These are phyloP conservation scores for Mucor racemosus DNA, from an alignment of 371 early-diverging fungal species.

Conservation along the genomic window DNA sequence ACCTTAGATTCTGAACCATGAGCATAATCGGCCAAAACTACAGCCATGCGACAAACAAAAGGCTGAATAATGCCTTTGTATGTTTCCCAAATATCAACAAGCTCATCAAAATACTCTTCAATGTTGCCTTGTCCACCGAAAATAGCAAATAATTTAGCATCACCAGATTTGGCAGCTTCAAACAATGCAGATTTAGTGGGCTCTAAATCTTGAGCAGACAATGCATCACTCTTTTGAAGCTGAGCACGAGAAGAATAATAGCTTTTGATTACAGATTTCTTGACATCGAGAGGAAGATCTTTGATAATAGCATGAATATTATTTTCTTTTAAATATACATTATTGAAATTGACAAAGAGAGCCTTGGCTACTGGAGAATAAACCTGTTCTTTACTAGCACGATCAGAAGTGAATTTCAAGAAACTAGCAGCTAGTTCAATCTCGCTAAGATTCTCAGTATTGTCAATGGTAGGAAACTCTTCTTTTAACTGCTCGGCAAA, in stretches of 20 bases:
- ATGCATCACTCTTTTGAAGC: slow-evolving; percentile 54
- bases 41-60: slow-evolving; percentile 80
- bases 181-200: slow-evolving; percentile 65
- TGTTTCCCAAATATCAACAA: slow-evolving; percentile 78
- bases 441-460: slow-evolving; percentile 64
- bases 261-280: slow-evolving; percentile 73
- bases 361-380: slow-evolving; percentile 76
- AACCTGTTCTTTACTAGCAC: slow-evolving; percentile 62
- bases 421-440: slow-evolving; percentile 80
- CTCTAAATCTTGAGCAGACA: slow-evolving; percentile 48
- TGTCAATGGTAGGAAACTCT: slow-evolving; percentile 62
- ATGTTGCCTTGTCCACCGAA: slow-evolving; percentile 98
- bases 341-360: slow-evolving; percentile 77
- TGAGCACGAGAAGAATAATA: slow-evolving; percentile 80
- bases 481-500: slow-evolving; percentile 89
- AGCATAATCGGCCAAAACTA: slow-evolving; percentile 72
- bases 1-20: slow-evolving; percentile 70
- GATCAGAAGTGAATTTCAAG: slow-evolving; percentile 69
- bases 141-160: slow-evolving; percentile 80
- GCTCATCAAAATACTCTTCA: slow-evolving; percentile 94
- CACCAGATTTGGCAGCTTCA: slow-evolving; percentile 67
- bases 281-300: slow-evolving; percentile 58
- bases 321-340: slow-evolving; percentile 78
- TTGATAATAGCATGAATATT: slow-evolving; percentile 85
- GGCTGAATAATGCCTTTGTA: slow-evolving; percentile 83